A percentile compares a stretch with the other conserved stretches of the same genome.
Conservation (phyloP, 371 early-diverging fungal genomes). For the Mucor piriformis region DNA sequence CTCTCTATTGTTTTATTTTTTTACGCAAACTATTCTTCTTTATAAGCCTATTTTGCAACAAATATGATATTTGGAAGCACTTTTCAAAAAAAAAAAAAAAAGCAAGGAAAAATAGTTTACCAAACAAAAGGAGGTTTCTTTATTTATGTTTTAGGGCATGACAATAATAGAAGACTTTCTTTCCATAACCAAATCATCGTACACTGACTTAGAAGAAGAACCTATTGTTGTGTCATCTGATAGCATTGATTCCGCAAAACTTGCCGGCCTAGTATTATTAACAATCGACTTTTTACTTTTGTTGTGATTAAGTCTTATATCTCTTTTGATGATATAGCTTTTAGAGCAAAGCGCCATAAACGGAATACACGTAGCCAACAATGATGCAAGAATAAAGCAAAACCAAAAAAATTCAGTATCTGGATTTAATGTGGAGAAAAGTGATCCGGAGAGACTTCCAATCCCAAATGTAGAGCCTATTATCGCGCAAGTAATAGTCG, state of each 20-base stretch:
- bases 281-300: constrained; percentile 6
- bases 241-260: constrained; percentile 11
- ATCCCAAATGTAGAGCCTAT: not conserved
- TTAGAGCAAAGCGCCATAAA: not conserved
- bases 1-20: no score
- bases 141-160: not conserved
- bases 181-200: not conserved
- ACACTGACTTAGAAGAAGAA: not conserved
- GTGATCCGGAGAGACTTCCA: constrained; percentile 12
- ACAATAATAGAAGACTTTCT: constrained; percentile 3
- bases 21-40: no score
- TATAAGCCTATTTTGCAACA: no score
- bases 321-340: not conserved
- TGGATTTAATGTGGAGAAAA: constrained; percentile 9
- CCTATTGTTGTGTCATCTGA: constrained; percentile 13
- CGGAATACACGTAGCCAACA: constrained; percentile 6
- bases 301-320: not conserved
- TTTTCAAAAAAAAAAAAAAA: no score
- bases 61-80: no score
- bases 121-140: no score
- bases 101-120: no score
- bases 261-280: constrained; percentile 5
- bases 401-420: constrained; percentile 15
- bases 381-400: constrained; percentile 7
- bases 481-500: not conserved